Conservation (phyloP, 2,329 filamentous ascomycete genomes). For the Colletotrichum echinochloae region DNA sequence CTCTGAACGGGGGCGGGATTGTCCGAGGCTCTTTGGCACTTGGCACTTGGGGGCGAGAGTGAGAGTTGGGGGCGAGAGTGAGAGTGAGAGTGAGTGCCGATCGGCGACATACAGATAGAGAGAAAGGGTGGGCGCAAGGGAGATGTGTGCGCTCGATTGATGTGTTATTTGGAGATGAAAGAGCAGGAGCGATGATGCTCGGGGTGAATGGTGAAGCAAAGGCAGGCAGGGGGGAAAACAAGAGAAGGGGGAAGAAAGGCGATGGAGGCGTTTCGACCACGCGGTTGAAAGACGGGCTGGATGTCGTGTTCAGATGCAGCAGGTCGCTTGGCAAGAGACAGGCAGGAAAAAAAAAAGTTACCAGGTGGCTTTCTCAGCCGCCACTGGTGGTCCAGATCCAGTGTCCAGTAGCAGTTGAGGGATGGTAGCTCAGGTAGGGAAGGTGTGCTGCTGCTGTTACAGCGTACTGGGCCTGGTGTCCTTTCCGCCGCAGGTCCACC, state of each 20-base stretch:
- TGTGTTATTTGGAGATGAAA: conserved; percentile 40
- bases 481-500: conserved; percentile 15
- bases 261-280: conserved; percentile 40
- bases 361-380: conserved; percentile 40
- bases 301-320: conserved; percentile 41
- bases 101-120: conserved; percentile 24
- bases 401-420: conserved; percentile 20
- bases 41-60: background rate
- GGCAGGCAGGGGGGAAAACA: conserved; percentile 23
- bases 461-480: conserved; percentile 24
- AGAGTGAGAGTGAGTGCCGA: too few relatives aligned
- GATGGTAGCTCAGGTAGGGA: conserved; percentile 8
- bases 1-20: conserved; percentile 17
- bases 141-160: conserved; percentile 27
- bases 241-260: conserved; percentile 37
- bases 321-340: conserved; percentile 32
- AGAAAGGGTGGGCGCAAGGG: conserved; percentile 22
- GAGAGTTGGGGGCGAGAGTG: conserved; percentile 4
- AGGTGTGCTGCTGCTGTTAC: conserved; percentile 9
- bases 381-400: conserved; percentile 43
- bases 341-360: conserved; percentile 37
- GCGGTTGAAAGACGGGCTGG: conserved; percentile 34
- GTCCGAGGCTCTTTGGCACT: conserved; percentile 7
- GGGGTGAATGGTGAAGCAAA: conserved; percentile 10
- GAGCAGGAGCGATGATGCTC: conserved; percentile 30